phyloP scores from a whole-genome alignment of 805 yeast species.

The Nakazawaea ambrosiae region DNA sequence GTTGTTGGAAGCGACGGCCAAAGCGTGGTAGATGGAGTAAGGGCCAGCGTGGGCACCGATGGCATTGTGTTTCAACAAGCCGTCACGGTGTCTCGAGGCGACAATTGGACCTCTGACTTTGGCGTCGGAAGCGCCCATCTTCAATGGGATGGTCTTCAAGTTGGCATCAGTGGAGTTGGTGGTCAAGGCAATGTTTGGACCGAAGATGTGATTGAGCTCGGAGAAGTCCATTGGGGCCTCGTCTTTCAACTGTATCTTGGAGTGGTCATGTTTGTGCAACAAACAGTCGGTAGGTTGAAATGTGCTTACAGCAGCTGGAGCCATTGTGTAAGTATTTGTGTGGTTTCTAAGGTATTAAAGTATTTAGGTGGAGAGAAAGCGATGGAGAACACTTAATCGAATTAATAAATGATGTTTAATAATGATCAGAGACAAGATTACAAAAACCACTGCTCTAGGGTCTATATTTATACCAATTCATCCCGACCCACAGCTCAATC shows the following conservation, averaged over 20 bases:
- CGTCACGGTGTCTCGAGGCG: constrained; percentile 41
- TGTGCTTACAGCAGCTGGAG: constrained; percentile 12
- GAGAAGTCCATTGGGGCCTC: constrained; percentile 17
- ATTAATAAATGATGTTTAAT: too few species aligned
- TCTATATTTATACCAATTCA: too few species aligned
- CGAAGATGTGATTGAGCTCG: constrained; percentile 18
- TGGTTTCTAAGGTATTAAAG: too few species aligned
- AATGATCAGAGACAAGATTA: too few species aligned
- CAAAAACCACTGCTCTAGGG: too few species aligned
- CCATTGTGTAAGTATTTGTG: constrained; percentile 8
- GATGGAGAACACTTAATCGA: too few species aligned
- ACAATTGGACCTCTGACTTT: constrained; percentile 49
- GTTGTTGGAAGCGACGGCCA: constrained; percentile 57
- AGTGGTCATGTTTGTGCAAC: constrained; percentile 4
- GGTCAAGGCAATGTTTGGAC: constrained; percentile 34
- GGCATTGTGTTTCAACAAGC: constrained; percentile 49
- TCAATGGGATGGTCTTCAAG: constrained; percentile 38
- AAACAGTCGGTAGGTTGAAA: constrained; percentile 2
- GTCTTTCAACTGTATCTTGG: constrained; percentile 5
- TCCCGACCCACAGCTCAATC: too few species aligned
- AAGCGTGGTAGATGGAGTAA: constrained; percentile 57
- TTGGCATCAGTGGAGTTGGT: constrained; percentile 47
- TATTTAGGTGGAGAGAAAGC: too few species aligned
- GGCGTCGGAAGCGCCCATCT: constrained; percentile 49
- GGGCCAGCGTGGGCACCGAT: constrained; percentile 64